Conservation (phyloP, 2,329 filamentous ascomycete species). For the Fusarium nelsonii region DNA sequence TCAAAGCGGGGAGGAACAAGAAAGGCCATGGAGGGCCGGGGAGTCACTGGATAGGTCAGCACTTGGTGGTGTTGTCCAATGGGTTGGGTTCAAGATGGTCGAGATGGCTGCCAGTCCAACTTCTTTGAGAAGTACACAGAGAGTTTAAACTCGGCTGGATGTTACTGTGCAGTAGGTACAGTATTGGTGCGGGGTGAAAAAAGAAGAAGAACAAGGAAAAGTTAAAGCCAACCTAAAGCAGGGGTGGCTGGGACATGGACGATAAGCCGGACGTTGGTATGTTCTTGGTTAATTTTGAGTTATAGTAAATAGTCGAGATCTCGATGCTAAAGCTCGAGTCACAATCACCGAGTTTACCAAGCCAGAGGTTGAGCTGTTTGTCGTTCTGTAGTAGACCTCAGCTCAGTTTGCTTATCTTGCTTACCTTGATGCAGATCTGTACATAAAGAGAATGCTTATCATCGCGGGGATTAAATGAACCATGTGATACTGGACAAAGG, state of each 20-base stretch:
- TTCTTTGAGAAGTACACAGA: constrained; percentile 29
- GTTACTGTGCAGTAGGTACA: neutral
- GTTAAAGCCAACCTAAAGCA: neutral
- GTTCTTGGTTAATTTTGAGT: neutral
- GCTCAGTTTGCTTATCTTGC: neutral
- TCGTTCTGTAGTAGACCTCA: neutral
- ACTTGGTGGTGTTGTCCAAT: constrained; percentile 36
- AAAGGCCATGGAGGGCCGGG: constrained; percentile 37
- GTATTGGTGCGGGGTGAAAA: constrained; percentile 31
- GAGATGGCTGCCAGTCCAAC: constrained; percentile 40
- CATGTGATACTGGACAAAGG: constrained; percentile 1
- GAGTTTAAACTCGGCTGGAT: constrained; percentile 20
- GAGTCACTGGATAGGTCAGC: constrained; percentile 28
- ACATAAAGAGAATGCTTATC: constrained; percentile 14
- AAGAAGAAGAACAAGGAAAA: neutral
- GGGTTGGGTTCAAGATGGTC: neutral
- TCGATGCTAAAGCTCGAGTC: constrained; percentile 9
- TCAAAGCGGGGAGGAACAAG: constrained; percentile 30
- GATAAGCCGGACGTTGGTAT: constrained; percentile 16
- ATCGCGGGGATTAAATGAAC: neutral
- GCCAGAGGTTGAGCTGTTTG: neutral
- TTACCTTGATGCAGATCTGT: constrained; percentile 11
- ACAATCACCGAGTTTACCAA: neutral
- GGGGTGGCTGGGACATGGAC: constrained; percentile 16
- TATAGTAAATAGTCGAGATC: constrained; percentile 3